These are phyloP conservation scores for Calocybe indica DNA, from an alignment of 768 basidiomycete species.

Conservation along the genomic window DNA sequence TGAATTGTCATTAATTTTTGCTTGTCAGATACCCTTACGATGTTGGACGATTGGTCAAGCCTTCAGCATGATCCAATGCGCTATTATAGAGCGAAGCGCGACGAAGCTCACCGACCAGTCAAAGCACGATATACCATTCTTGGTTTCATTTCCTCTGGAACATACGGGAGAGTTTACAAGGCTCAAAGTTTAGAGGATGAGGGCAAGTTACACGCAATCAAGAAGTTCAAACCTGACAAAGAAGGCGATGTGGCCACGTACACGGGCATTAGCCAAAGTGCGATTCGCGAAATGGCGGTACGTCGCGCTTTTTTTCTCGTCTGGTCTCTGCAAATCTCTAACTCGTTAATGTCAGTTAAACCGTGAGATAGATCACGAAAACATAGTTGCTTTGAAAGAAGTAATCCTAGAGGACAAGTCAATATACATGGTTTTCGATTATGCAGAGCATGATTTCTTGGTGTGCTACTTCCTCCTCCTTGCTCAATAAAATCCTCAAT, in stretches of 20 bases:
- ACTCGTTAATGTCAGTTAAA: slow-evolving; percentile 54
- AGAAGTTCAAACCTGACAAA: slow-evolving; percentile 99
- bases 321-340: background rate
- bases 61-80: slow-evolving; percentile 80
- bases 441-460: slow-evolving; percentile 97
- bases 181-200: slow-evolving; percentile 74
- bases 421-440: slow-evolving; percentile 99
- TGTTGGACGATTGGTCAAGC: slow-evolving; percentile 28
- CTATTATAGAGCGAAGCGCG: slow-evolving; percentile 75
- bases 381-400: slow-evolving; percentile 86
- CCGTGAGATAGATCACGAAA: slow-evolving; percentile 85
- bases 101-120: slow-evolving; percentile 60
- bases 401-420: slow-evolving; percentile 98
- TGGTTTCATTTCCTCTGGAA: slow-evolving; percentile 97
- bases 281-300: slow-evolving; percentile 93
- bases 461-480: slow-evolving; percentile 37
- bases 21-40: slow-evolving; percentile 4
- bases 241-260: slow-evolving; percentile 95
- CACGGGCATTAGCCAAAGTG: slow-evolving; percentile 97
- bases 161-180: slow-evolving; percentile 98
- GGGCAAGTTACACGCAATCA: slow-evolving; percentile 83
- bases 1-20: slow-evolving; percentile 3
- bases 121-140: slow-evolving; percentile 84
- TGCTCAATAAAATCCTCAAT: background rate
- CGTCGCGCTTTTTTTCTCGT: slow-evolving; percentile 19